These are phyloP conservation scores for Candida koratica DNA, from an alignment of 805 yeast genomes.

Conservation along the genomic window DNA sequence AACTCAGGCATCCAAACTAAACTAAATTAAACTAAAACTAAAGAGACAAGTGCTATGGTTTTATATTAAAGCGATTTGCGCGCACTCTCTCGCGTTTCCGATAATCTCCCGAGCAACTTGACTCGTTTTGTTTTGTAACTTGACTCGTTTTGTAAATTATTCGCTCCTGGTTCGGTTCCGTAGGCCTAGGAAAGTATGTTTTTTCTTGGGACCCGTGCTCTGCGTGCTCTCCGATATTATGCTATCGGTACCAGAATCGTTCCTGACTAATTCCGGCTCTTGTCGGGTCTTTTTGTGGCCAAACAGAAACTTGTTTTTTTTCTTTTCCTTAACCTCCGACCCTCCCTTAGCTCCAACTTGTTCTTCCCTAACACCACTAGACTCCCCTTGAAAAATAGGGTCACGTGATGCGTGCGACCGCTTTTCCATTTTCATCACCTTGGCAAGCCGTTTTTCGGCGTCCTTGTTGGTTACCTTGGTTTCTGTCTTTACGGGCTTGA, in stretches of 20 bases:
- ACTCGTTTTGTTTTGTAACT: too few relatives aligned
- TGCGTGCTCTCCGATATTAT: slow-evolving; percentile 15
- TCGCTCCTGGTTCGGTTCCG: too few relatives aligned
- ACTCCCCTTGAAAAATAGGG: too few relatives aligned
- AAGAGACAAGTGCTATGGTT: too few relatives aligned
- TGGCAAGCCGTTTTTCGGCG: slow-evolving; percentile 31
- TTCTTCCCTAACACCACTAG: slow-evolving; percentile 11
- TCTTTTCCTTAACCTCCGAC: slow-evolving; percentile 10
- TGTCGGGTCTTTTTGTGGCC: slow-evolving; percentile 3
- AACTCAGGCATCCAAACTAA: slow-evolving; percentile 29
- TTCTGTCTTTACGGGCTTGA: slow-evolving; percentile 24
- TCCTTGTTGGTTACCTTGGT: slow-evolving; percentile 23
- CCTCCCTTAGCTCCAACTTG: slow-evolving; percentile 13
- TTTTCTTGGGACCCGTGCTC: slow-evolving; percentile 15
- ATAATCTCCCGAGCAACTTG: too few relatives aligned
- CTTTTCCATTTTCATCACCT: slow-evolving; percentile 30
- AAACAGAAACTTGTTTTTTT: slow-evolving; percentile 14
- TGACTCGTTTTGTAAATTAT: too few relatives aligned
- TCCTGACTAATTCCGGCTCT: slow-evolving; percentile 11
- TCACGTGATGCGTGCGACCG: slow-evolving; percentile 15
- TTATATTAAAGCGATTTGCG: too few relatives aligned
- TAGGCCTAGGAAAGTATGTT: slow-evolving; percentile 18
- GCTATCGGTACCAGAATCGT: slow-evolving; percentile 18
- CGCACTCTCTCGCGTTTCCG: too few relatives aligned
- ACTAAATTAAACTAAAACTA: too few relatives aligned